Base-by-base conservation (phyloP, 495 filamentous ascomycete genomes). In the Rhypophila decipiens region DNA sequence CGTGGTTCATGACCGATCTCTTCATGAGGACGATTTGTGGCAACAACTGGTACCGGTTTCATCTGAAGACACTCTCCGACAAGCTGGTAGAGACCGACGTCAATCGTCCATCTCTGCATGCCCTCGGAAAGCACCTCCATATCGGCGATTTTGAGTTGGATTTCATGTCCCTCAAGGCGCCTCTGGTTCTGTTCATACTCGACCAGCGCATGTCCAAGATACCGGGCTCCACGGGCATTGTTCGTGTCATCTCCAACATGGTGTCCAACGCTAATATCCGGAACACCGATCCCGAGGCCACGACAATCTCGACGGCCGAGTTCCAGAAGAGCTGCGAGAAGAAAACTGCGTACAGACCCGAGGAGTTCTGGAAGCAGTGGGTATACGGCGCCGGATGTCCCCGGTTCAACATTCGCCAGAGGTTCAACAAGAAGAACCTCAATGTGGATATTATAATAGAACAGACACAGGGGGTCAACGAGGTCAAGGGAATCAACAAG, bases 351-450 rank as follows among this genome's bases (percentile, higher is more conserved):
- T 81, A 84, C 39, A 87, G 87, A 51, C 70, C 95, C 2, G 90
- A 97, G 35, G 65, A 76, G 2, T 94, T 96, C 60, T 97, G 94
- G 73, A 76, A 84, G 10, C 94, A 99, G 59, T 99, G 93, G 91
- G 79, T 99, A 2, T 76, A 83, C 47, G 81, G 85, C 10, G 83
- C 87, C 9, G 93, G 93, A 5, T 96, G 90, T 57, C 94, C 94
- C 4, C 77, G 76, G 19, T 90, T 99, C 55, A 71, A 82, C 23
- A 85, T 93, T 41, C 85, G 77, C 15, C 90, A 96, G 52, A 77
- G 82, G 21, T 97, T 99, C 67, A 99, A 97, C 55, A 97, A 97
- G 73, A 99, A 99, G 67, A 87, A 94, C 56, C 76, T 96, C 24
- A 88, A 90, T 13, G 87, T 99, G 2, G 90, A 96, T 62, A 90